A percentile compares a stretch with the other conserved stretches of the same genome.
Conservation (phyloP, 2,329 filamentous ascomycete species). For the Mycosphaerella arachidis region DNA sequence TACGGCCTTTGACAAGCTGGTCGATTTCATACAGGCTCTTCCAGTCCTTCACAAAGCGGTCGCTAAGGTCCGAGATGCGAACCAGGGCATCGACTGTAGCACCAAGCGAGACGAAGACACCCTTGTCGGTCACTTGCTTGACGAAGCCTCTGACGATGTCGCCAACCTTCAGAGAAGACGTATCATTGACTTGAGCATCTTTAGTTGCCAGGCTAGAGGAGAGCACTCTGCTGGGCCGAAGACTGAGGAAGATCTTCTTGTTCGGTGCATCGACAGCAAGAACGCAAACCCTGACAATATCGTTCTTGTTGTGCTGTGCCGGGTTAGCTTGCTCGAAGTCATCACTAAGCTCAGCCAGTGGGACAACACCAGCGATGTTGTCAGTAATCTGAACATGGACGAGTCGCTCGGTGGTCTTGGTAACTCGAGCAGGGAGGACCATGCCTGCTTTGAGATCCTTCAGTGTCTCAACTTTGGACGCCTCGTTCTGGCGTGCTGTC, state of each 20-base stretch:
- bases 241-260: constrained; percentile 77
- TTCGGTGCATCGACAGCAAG: constrained; percentile 75
- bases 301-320: constrained; percentile 71
- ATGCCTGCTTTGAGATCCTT: constrained; percentile 70
- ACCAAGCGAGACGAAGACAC: constrained; percentile 79
- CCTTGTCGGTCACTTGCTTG: constrained; percentile 83
- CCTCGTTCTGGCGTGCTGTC: constrained; percentile 34
- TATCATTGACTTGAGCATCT: constrained; percentile 71
- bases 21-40: constrained; percentile 82
- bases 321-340: constrained; percentile 79
- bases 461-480: constrained; percentile 58
- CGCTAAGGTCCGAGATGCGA: constrained; percentile 81
- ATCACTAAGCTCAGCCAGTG: constrained; percentile 78
- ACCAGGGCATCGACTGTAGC: constrained; percentile 77
- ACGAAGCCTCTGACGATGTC: constrained; percentile 87
- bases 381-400: constrained; percentile 83
- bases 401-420: constrained; percentile 77
- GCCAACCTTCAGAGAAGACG: constrained; percentile 68
- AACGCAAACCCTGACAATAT: constrained; percentile 82
- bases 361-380: constrained; percentile 70
- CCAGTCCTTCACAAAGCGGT: constrained; percentile 92
- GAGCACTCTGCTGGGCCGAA: constrained; percentile 80
- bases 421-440: constrained; percentile 77
- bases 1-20: constrained; percentile 83
- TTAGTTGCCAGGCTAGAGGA: constrained; percentile 77